phyloP scores from a whole-genome alignment of 495 filamentous ascomycete species.

The Tuber indicum region DNA sequence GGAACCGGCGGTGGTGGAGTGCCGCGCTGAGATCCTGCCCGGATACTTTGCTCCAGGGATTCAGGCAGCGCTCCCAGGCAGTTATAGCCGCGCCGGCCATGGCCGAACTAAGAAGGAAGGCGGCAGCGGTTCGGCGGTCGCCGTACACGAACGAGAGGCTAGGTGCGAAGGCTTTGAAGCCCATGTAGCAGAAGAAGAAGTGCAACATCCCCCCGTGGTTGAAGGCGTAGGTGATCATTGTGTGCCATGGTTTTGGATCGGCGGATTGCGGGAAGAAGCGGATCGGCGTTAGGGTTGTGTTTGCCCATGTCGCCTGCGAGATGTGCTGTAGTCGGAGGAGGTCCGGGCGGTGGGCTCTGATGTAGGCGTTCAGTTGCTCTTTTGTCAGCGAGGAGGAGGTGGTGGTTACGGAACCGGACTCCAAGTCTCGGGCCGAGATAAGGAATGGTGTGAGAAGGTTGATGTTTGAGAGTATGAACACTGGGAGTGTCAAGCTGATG shows the following conservation, averaged over 20 bases:
- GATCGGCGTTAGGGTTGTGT: not conserved
- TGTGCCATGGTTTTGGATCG: constrained; percentile 25
- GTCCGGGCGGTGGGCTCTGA: not conserved
- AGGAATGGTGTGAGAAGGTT: not conserved
- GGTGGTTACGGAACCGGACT: not conserved
- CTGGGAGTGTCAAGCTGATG: not conserved
- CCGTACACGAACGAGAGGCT: constrained; percentile 24
- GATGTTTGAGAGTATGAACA: not conserved
- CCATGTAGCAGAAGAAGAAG: constrained; percentile 28
- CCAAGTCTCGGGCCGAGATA: not conserved
- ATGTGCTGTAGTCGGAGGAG: not conserved
- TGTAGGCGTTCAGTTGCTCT: not conserved
- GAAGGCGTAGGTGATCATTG: constrained; percentile 26
- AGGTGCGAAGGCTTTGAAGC: constrained; percentile 23
- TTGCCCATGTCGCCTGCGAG: not conserved
- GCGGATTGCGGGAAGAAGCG: not conserved
- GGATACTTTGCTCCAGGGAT: constrained; percentile 7
- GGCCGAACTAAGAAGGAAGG: constrained; percentile 10
- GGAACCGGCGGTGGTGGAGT: not conserved
- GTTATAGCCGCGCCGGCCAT: not conserved
- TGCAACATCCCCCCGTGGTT: constrained; percentile 28
- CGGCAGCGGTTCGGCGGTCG: constrained; percentile 9
- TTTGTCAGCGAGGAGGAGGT: not conserved
- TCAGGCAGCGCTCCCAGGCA: constrained; percentile 3
- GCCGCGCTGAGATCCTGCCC: not conserved